These are phyloP conservation scores for Gaultheria prostrata DNA, from an alignment of 148 eudicot species.

Conservation along the genomic window DNA sequence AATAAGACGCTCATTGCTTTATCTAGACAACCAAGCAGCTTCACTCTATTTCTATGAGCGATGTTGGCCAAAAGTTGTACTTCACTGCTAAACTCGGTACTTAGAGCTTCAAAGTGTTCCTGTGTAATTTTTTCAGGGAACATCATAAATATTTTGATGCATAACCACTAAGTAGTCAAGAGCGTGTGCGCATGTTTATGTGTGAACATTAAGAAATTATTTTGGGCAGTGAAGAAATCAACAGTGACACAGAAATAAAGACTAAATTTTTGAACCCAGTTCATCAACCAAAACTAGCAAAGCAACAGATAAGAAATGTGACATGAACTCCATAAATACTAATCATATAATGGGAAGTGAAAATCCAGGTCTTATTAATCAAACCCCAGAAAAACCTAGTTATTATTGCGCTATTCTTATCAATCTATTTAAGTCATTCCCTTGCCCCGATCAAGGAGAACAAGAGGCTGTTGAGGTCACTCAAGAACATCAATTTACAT, in stretches of 20 bases:
- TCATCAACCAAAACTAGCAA: conserved; percentile 4
- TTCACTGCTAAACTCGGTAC: conserved; percentile 76
- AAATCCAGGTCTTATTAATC: too few relatives aligned
- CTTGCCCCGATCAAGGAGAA: neutral
- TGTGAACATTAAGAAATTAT: neutral
- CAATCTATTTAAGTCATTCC: neutral
- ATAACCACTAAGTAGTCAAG: neutral
- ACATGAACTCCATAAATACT: neutral
- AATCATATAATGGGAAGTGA: neutral
- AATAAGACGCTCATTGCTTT: conserved; percentile 77
- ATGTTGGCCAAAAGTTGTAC: conserved; percentile 86
- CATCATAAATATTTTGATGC: neutral
- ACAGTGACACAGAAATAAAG: neutral
- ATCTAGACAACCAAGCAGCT: conserved; percentile 83
- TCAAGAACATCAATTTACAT: neutral
- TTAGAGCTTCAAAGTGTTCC: conserved; percentile 66
- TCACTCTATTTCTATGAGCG: conserved; percentile 82
- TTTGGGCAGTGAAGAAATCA: neutral
- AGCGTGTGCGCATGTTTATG: neutral
- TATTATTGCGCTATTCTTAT: neutral
- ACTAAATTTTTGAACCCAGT: neutral
- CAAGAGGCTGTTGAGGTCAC: neutral
- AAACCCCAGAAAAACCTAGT: neutral
- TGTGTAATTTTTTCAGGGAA: conserved; percentile 25
- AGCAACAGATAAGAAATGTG: neutral